Base-by-base conservation (phyloP, 805 yeast genomes). In the Candida endomychidarum region DNA sequence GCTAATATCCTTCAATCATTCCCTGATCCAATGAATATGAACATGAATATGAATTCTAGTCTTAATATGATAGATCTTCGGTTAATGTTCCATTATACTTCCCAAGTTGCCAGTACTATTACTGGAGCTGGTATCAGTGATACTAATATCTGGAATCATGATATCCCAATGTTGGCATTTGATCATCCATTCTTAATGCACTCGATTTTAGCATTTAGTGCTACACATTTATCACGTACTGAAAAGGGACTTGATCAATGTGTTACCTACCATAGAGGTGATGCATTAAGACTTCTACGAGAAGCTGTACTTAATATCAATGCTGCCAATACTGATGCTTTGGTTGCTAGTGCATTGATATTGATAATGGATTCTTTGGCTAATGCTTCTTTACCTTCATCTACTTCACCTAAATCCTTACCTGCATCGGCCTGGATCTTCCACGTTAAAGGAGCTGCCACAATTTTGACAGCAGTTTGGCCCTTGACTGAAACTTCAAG, bases 401-500 rank as follows among this genome's bases (percentile, higher is more conserved):
- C 65, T 23, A 65, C 71, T 2, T 63, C 70, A 3, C 70, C 80
- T 3, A 77, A 75, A 48, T 81, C 89, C 2, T 61, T 89, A 42
- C 95, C 96, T 1, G 90, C 97, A 2, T 81, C 93, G 3, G 96
- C 97, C 0, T 91, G 98, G 98, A 81, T 91, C 41, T 93, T 87
- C 69, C 97, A 91, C 55, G 96, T 91, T 9, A 86, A 93, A 52
- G 98, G 97, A 22, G 96, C 97, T 0, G 96, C 96, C 5, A 90
- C 97, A 0, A 91, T 91, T 39, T 70, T 91, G 37, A 86, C 96
- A 1, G 96, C 96, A 0, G 96, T 90, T n/a, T 88, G 96, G 89
- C 96, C 96, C 3, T 67, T 89, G 39, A 66, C 74, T 1, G 74
- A 68, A 48, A 49, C 67, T 4, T 62, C 67, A 19, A 46, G 75